These are phyloP conservation scores for Orbilia quercus DNA, from an alignment of 2,329 filamentous ascomycete species.

Conservation along the genomic window DNA sequence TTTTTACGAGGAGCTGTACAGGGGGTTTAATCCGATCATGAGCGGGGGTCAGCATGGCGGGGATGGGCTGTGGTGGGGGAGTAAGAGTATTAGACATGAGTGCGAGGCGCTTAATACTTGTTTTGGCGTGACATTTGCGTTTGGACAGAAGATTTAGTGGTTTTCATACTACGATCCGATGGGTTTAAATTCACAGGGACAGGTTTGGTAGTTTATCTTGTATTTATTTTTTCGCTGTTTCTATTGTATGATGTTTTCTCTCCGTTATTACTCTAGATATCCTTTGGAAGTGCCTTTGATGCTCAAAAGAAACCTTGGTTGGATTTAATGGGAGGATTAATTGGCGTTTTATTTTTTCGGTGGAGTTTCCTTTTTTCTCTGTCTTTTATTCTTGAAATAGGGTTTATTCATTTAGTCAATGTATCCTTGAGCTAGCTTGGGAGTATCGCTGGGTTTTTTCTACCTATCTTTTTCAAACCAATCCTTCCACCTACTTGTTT, in stretches of 20 bases:
- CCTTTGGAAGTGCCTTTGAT: conserved; percentile 29
- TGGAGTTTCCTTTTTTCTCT: conserved; percentile 29
- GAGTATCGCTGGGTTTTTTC: background rate
- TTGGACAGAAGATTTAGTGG: conserved; percentile 53
- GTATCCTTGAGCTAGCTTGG: conserved; percentile 1
- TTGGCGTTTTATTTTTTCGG: conserved; percentile 33
- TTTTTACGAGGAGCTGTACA: conserved; percentile 55
- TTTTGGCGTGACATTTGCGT: conserved; percentile 56
- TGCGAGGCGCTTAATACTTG: conserved; percentile 54
- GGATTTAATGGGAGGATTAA: conserved; percentile 48
- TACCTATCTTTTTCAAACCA: conserved; percentile 16
- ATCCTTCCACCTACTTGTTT: conserved; percentile 3
- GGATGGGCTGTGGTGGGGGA: conserved; percentile 55
- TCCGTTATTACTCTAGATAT: conserved; percentile 35
- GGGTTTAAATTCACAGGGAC: no score
- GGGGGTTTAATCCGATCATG: conserved; percentile 46
- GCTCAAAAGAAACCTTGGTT: conserved; percentile 13
- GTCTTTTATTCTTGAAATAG: background rate
- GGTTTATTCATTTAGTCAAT: background rate
- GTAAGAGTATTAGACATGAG: conserved; percentile 53
- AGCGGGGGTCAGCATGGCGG: conserved; percentile 24
- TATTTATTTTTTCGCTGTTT: background rate
- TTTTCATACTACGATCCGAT: background rate
- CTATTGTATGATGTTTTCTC: conserved; percentile 5
- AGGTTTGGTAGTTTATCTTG: conserved; percentile 1